Conservation (phyloP, 352 stramenopile genomes). For the Globisporangium megalacanthum region DNA sequence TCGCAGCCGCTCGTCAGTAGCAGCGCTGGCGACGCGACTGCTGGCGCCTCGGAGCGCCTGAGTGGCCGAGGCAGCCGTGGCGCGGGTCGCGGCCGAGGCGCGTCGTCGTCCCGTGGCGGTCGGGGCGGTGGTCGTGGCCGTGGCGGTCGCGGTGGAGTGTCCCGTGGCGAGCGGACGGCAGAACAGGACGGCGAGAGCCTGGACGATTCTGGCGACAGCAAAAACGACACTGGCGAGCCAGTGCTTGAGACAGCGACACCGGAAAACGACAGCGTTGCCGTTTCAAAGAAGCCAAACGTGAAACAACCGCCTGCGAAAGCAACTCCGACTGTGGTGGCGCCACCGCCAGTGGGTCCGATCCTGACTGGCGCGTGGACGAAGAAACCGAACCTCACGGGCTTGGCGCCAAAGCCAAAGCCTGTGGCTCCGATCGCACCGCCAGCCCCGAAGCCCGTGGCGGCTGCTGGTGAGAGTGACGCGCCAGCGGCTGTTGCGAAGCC, state of each 20-base stretch:
- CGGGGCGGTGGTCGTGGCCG: slow-evolving; percentile 38
- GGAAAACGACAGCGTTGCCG: slow-evolving; percentile 9
- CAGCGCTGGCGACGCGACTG: slow-evolving; percentile 16
- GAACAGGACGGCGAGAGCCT: slow-evolving; percentile 28
- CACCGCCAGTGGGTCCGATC: slow-evolving; percentile 47
- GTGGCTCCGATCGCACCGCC: slow-evolving; percentile 14
- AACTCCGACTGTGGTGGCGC: slow-evolving; percentile 24
- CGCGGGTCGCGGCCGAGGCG: slow-evolving; percentile 46
- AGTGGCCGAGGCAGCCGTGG: slow-evolving; percentile 27
- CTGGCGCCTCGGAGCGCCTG: slow-evolving; percentile 21
- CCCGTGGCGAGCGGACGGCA: slow-evolving; percentile 17
- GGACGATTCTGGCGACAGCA: slow-evolving; percentile 43
- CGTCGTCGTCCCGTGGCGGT: slow-evolving; percentile 33
- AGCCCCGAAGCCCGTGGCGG: slow-evolving; percentile 15
- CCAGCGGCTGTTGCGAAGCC: slow-evolving; percentile 9
- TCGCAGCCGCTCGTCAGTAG: slow-evolving; percentile 31
- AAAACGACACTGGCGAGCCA: slow-evolving; percentile 13
- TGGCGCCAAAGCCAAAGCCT: slow-evolving; percentile 29
- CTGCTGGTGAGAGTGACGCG: slow-evolving; percentile 5
- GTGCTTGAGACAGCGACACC: not conserved
- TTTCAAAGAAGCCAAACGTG: slow-evolving; percentile 33
- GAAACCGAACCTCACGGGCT: slow-evolving; percentile 52
- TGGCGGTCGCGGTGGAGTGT: slow-evolving; percentile 28
- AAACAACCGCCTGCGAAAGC: slow-evolving; percentile 34
- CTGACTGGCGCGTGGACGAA: slow-evolving; percentile 69